These are phyloP conservation scores for Thraustochytrium striatum DNA, from an alignment of 352 stramenopile species.

Conservation along the genomic window DNA sequence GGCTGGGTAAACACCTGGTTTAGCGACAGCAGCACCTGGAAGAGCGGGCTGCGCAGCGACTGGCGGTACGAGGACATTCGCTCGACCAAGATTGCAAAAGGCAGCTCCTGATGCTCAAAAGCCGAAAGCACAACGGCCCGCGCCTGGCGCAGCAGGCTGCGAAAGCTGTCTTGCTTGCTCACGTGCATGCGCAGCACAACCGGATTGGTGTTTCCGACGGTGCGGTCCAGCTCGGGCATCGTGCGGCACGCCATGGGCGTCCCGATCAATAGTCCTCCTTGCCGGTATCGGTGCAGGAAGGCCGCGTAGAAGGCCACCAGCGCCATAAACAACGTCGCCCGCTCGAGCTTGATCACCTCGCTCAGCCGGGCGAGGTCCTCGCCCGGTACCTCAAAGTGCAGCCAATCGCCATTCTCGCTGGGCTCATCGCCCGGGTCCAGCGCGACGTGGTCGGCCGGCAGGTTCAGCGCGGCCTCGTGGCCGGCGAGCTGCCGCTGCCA, in stretches of 20 bases:
- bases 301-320: slow-evolving; percentile 38
- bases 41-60: slow-evolving; percentile 6
- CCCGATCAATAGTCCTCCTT: slow-evolving; percentile 40
- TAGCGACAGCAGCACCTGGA: slow-evolving; percentile 35
- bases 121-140: slow-evolving; percentile 23
- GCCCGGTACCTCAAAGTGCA: background rate
- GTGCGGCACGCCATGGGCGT: slow-evolving; percentile 45
- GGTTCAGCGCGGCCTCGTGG: slow-evolving; percentile 8
- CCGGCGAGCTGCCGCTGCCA: slow-evolving; percentile 44
- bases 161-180: slow-evolving; percentile 38
- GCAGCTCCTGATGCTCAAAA: slow-evolving; percentile 36
- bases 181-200: slow-evolving; percentile 47
- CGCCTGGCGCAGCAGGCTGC: slow-evolving; percentile 17
- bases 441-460: background rate
- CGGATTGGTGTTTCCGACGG: slow-evolving; percentile 42
- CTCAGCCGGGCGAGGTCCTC: background rate
- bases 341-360: background rate
- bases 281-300: slow-evolving; percentile 36
- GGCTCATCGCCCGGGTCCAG: background rate
- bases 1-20: slow-evolving; percentile 29
- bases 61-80: slow-evolving; percentile 4
- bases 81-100: slow-evolving; percentile 37
- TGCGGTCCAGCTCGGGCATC: slow-evolving; percentile 5
- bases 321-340: slow-evolving; percentile 35
- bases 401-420: slow-evolving; percentile 5